Evolutionary conservation across 257 asterid genomes (phyloP), one percentile per base, ranked within the genome.

Genomic region (Solanum chaucha): DNA sequence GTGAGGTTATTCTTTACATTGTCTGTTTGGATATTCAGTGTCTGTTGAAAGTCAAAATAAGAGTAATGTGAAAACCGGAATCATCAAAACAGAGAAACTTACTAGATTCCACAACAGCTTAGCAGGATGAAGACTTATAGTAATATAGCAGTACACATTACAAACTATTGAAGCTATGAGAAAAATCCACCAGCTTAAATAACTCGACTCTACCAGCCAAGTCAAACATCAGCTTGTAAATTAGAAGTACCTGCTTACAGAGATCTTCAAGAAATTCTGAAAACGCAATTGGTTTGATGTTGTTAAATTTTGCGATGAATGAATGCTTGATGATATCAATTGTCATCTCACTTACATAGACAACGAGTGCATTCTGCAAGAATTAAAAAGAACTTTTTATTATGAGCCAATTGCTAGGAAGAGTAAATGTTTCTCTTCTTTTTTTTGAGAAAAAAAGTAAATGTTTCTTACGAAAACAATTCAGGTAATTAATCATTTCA

Each of bases 191-290:
- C 85, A 80, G 68, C 85, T 48, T 28, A 46, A 81, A 48, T 19
- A 81, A 38, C 85, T 48, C 7, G 4, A 17, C 85, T 81, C 14
- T 81, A 81, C 41, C 24, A 48, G 68, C 28, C 59, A 28, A 48
- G 67, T 10, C 68, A 26, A 24, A 35, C 34, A 58, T 36, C 11
- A 36, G 75, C 61, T 11, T 24, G 20, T 32, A 51, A 81, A 81
- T 17, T 40, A 72, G 36, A 26, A 1, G 20, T 91, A 97, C 99
- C 99, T 97, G 99, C 89, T 93, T 96, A 94, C 98, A 97, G 44
- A 97, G 98, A 87, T 97, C 99, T 91, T 97, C 99, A 20, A 97
- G 93, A 89, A 92, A 97, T 85, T 96, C 99, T 4, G 99, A 97
- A 92, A 96, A 97, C 82, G 98, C 93, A 86, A 91, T 91, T 84